Evolutionary conservation across 176 grass and related monocot genomes (phyloP).

Genomic region (Pontederia paniculata): DNA sequence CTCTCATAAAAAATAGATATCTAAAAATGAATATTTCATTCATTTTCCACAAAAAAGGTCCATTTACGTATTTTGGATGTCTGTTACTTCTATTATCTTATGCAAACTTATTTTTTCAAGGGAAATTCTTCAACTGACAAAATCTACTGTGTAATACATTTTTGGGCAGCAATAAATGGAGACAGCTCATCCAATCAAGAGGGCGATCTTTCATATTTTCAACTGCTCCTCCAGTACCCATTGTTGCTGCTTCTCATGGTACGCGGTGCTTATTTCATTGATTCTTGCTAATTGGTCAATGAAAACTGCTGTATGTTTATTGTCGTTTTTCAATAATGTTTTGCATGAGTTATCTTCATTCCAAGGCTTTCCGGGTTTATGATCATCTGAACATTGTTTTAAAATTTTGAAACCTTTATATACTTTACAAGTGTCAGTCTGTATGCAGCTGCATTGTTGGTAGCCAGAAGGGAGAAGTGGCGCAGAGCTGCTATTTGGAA

Average conservation of each 20-base stretch:
- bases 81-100: no score
- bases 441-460: conserved; percentile 58
- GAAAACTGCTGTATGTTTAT: conserved; percentile 10
- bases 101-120: neutral
- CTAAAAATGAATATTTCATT: no score
- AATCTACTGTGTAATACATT: conserved; percentile 21
- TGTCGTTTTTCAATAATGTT: neutral
- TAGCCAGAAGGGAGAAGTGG: conserved; percentile 74
- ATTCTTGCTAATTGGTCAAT: conserved; percentile 1
- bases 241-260: conserved; percentile 75
- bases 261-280: conserved; percentile 11
- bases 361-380: neutral
- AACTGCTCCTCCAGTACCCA: conserved; percentile 63
- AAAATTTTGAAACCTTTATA: neutral
- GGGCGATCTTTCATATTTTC: conserved; percentile 95
- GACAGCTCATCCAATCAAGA: conserved; percentile 70
- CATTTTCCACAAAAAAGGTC: no score
- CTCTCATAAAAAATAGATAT: no score
- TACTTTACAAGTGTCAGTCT: conserved; percentile 14
- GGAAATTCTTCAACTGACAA: neutral
- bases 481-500: conserved; percentile 60
- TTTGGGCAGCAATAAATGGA: conserved; percentile 70
- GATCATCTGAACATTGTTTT: neutral
- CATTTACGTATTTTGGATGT: no score
- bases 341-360: neutral